Conservation (phyloP, 176 grass and related monocot genomes). For the sorghum (Sorghum bicolor) region Sorghum_bicolor_NCBIv3 NC_012870.2:77642001-77642500, state of each 20-base stretch:
- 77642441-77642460: constrained; percentile 41
- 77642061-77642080: not conserved
- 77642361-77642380: constrained; percentile 50
- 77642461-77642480: not conserved
- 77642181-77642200: not conserved
- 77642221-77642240: not conserved
- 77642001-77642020: not conserved
- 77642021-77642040: not conserved
- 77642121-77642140: not conserved
- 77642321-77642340: constrained; percentile 99
- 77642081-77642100: not conserved
- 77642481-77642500: not conserved
- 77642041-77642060: no score
- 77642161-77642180: not conserved
- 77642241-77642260: not conserved
- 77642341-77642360: constrained; percentile 81
- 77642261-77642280: constrained; percentile 68
- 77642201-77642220: constrained; percentile 13
- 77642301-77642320: constrained; percentile 99
- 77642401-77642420: constrained; percentile 41
- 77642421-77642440: constrained; percentile 33
- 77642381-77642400: constrained; percentile 58
- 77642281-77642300: constrained; percentile 88
- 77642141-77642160: constrained; percentile 16
- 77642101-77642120: not conserved